Percentiles rank a stretch among this genome's conserved stretches.
phyloP scores from a whole-genome alignment of 23 red algal genomes.

The Chondrus crispus region DNA sequence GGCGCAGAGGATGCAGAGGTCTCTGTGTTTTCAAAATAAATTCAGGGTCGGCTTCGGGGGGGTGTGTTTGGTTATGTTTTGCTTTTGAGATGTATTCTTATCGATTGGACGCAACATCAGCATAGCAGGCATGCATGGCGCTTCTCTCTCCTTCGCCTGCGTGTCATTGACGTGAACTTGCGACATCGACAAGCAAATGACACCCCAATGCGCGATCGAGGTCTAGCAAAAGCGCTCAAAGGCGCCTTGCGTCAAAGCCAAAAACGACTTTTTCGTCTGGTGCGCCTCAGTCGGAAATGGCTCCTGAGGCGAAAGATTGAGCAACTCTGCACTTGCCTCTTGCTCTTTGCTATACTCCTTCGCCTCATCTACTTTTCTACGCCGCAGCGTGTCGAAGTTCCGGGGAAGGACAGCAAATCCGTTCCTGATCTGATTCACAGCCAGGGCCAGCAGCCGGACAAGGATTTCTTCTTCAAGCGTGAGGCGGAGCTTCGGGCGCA shows the following conservation, averaged over 20 bases:
- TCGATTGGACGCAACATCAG: too few relatives aligned
- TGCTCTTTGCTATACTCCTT: not conserved
- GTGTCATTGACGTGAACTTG: too few relatives aligned
- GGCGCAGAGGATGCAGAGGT: too few relatives aligned
- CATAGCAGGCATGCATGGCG: too few relatives aligned
- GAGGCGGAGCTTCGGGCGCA: not conserved
- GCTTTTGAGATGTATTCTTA: too few relatives aligned
- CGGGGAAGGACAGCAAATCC: not conserved
- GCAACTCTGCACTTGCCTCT: not conserved
- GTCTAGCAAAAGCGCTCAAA: too few relatives aligned
- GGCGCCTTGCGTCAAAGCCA: not conserved
- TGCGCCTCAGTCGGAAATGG: not conserved
- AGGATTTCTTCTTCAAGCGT: not conserved
- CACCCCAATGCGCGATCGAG: too few relatives aligned
- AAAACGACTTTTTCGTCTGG: slow-evolving; percentile 12
- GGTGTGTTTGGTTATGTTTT: too few relatives aligned
- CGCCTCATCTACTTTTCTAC: not conserved
- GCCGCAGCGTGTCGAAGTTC: not conserved
- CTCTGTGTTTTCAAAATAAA: too few relatives aligned
- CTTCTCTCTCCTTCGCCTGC: too few relatives aligned
- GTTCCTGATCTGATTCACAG: not conserved
- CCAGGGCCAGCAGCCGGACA: not conserved
- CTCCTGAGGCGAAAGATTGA: not conserved
- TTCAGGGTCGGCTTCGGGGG: too few relatives aligned
- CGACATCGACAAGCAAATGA: too few relatives aligned